These are phyloP conservation scores for Pterocarpus santalinus DNA, from an alignment of 306 rosid species.

Conservation along the genomic window DNA sequence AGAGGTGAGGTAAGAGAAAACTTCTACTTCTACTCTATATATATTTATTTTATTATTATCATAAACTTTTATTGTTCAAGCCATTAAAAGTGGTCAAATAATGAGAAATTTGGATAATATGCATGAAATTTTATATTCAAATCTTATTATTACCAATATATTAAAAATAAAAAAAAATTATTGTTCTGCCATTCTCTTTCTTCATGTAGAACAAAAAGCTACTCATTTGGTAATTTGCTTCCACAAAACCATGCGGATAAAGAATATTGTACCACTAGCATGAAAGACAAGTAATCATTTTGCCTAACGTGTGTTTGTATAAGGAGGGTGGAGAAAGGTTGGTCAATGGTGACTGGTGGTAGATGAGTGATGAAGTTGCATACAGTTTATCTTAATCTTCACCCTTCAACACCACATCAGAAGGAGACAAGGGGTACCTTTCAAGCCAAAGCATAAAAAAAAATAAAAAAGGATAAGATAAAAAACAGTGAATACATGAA, in stretches of 20 bases:
- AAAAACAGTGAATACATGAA: neutral
- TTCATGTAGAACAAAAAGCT: neutral
- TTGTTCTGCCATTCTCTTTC: neutral
- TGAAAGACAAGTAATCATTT: slow-evolving; percentile 37
- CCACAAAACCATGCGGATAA: slow-evolving; percentile 31
- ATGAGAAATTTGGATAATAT: too few species aligned
- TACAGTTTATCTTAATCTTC: slow-evolving; percentile 30
- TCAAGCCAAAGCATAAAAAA: neutral
- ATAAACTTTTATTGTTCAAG: neutral
- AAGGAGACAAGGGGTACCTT: slow-evolving; percentile 6
- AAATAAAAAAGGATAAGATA: neutral
- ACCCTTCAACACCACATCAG: neutral
- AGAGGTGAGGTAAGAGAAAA: slow-evolving; percentile 14
- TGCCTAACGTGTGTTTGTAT: slow-evolving; percentile 32
- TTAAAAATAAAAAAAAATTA: too few species aligned
- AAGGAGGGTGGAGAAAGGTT: slow-evolving; percentile 35
- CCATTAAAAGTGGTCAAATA: too few species aligned
- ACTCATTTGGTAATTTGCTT: slow-evolving; percentile 16
- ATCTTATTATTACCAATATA: too few species aligned
- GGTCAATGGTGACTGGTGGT: slow-evolving; percentile 37
- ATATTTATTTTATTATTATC: neutral
- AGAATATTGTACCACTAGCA: slow-evolving; percentile 35
- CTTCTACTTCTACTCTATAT: neutral
- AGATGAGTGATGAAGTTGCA: slow-evolving; percentile 19
- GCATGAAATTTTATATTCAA: too few species aligned